These are phyloP conservation scores for Graphilbum sp. DNA, from an alignment of 2,329 filamentous ascomycete genomes.

Conservation along the genomic window DNA sequence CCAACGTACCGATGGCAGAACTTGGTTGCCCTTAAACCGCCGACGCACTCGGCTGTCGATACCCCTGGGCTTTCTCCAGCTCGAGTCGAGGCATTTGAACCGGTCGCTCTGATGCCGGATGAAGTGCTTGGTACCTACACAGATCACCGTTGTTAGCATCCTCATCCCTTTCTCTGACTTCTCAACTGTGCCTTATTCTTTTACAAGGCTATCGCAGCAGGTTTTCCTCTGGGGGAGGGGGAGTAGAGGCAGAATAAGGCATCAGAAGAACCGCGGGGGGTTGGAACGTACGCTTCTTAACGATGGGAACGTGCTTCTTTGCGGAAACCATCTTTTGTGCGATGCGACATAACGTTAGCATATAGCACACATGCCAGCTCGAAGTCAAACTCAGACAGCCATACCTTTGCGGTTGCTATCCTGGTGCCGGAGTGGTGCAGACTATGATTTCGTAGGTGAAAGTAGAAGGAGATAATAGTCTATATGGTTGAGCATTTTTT, in stretches of 20 bases:
- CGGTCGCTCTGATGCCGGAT: conserved; percentile 93
- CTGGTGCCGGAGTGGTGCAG: neutral
- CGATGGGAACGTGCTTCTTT: conserved; percentile 98
- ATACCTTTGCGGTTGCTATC: neutral
- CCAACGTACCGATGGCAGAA: conserved; percentile 98
- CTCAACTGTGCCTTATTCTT: neutral
- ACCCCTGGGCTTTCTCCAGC: conserved; percentile 99
- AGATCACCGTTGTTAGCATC: neutral
- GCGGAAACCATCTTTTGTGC: conserved; percentile 99
- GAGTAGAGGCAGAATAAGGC: conserved; percentile 1
- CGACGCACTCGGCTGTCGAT: conserved; percentile 95
- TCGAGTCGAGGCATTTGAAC: conserved; percentile 79
- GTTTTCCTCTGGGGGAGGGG: neutral
- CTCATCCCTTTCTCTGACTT: neutral
- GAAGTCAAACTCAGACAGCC: too few species aligned
- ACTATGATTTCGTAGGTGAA: neutral
- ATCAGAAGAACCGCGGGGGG: neutral
- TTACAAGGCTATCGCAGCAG: neutral
- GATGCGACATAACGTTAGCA: too few species aligned
- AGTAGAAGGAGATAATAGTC: neutral
- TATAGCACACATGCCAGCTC: too few species aligned
- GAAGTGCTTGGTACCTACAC: conserved; percentile 81
- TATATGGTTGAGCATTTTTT: neutral
- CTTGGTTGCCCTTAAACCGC: conserved; percentile 89
- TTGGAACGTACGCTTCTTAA: conserved; percentile 92